These are phyloP conservation scores for Exutisphaerella laricina DNA, from an alignment of 2,329 filamentous ascomycete species.

Conservation along the genomic window DNA sequence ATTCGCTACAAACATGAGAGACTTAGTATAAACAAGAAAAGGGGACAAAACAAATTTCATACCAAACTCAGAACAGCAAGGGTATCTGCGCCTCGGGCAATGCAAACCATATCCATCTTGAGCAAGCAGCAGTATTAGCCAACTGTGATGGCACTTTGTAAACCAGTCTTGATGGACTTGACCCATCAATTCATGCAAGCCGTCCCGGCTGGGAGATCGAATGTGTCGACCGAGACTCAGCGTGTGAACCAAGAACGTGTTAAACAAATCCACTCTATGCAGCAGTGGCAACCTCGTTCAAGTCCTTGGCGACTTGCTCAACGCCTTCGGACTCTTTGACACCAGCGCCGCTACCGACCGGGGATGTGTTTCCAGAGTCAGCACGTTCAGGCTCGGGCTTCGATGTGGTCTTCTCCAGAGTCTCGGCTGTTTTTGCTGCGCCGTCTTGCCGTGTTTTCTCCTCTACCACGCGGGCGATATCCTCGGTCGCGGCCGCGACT, in stretches of 20 bases:
- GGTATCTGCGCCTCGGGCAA: conserved; percentile 4
- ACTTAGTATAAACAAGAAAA: background rate
- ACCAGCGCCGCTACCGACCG: background rate
- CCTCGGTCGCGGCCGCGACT: conserved; percentile 1
- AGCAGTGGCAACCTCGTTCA: background rate
- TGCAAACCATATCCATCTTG: background rate
- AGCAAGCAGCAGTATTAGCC: background rate
- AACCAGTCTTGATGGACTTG: background rate
- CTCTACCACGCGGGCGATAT: conserved; percentile 1
- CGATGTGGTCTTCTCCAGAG: background rate
- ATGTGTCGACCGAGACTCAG: background rate
- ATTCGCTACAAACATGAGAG: background rate
- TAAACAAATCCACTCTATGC: conserved; percentile 1
- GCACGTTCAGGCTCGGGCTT: background rate
- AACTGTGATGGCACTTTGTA: background rate
- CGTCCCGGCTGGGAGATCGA: background rate
- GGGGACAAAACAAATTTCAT: background rate
- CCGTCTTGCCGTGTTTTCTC: background rate
- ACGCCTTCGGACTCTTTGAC: background rate
- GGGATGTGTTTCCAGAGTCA: background rate
- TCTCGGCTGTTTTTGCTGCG: background rate
- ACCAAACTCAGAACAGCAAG: conserved; percentile 1
- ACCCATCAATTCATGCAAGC: background rate
- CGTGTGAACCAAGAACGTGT: too few species aligned
- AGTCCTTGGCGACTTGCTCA: background rate